phyloP scores from a whole-genome alignment of 371 early-diverging fungal species.

The Cokeromyces recurvatus region DNA sequence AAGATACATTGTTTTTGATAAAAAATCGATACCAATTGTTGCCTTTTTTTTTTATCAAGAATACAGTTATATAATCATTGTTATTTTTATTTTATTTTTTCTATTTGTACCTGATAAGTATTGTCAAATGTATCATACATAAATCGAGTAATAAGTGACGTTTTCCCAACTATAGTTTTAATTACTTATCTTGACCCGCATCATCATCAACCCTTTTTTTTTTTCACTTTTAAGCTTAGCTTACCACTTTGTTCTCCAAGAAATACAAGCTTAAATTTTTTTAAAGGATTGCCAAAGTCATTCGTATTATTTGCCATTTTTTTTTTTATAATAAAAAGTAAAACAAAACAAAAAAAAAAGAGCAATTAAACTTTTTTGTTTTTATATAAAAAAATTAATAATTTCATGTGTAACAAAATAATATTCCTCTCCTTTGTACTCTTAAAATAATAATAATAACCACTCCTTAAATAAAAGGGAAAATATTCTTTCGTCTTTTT shows the following conservation, averaged over 20 bases:
- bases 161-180: constrained; percentile 88
- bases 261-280: constrained; percentile 91
- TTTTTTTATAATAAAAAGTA: constrained; percentile 1
- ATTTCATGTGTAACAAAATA: too few species aligned
- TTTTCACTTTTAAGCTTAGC: constrained; percentile 5
- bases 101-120: constrained; percentile 93
- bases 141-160: constrained; percentile 97
- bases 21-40: constrained; percentile 99
- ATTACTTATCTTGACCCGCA: too few species aligned
- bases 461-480: too few species aligned
- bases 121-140: constrained; percentile 99
- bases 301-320: constrained; percentile 17
- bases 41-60: constrained; percentile 56
- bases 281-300: constrained; percentile 59
- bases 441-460: too few species aligned
- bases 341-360: constrained; percentile 3
- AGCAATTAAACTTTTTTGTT: background rate
- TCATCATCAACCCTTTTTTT: too few species aligned
- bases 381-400: background rate
- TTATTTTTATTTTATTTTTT: too few species aligned
- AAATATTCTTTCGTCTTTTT: too few species aligned
- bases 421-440: too few species aligned
- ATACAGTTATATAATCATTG: background rate
- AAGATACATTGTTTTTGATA: constrained; percentile 98
- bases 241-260: constrained; percentile 96